Conservation (phyloP, 345 rosid genomes). For the Sonneratia alba region DNA sequence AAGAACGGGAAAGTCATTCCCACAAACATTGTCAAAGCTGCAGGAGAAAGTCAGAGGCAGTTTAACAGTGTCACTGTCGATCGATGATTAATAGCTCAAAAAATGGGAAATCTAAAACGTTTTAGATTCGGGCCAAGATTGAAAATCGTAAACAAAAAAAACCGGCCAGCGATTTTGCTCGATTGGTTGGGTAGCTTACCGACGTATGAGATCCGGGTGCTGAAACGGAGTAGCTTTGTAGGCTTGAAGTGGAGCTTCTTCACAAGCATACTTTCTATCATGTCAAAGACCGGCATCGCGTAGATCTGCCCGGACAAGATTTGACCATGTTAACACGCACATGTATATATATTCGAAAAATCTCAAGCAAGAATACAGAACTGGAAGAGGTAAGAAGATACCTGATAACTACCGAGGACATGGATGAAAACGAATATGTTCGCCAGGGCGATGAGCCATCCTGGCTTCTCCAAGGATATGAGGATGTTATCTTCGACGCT, state of each 20-base stretch:
- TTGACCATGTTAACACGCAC: background rate
- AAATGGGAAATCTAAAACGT: no score
- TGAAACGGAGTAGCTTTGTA: constrained; percentile 27
- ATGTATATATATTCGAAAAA: background rate
- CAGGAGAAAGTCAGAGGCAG: background rate
- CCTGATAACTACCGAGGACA: constrained; percentile 81
- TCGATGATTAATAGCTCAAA: no score
- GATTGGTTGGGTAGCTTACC: constrained; percentile 23
- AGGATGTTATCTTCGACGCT: constrained; percentile 56
- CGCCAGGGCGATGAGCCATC: constrained; percentile 51
- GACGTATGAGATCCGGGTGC: constrained; percentile 38
- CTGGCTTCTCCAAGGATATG: constrained; percentile 51
- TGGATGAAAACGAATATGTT: constrained; percentile 64
- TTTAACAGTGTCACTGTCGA: background rate
- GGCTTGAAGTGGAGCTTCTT: constrained; percentile 45
- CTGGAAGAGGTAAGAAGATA: background rate
- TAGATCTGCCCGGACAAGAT: constrained; percentile 23
- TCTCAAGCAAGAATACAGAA: no score
- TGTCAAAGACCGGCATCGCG: constrained; percentile 67
- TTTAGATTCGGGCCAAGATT: no score
- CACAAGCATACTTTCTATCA: constrained; percentile 49
- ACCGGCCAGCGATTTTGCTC: no score
- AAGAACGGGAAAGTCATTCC: constrained; percentile 73
- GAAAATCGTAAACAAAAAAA: no score
- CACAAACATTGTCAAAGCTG: constrained; percentile 64